These are phyloP conservation scores for Salvia rosmarinus DNA, from an alignment of 257 asterid species.

Conservation along the genomic window DNA sequence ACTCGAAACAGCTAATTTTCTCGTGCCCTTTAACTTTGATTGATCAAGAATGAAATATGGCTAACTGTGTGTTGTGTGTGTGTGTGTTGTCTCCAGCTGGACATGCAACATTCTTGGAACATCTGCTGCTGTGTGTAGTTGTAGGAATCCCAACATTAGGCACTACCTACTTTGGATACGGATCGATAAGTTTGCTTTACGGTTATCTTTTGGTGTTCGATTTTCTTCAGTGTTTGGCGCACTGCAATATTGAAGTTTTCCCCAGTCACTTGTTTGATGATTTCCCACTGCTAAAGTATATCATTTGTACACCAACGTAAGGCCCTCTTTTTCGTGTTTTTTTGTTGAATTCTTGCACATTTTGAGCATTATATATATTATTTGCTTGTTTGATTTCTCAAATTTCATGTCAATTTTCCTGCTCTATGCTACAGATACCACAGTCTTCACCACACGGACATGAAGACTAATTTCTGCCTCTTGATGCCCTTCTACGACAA, in stretches of 20 bases:
- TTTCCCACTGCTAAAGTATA: conserved; percentile 62
- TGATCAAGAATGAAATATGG: not conserved
- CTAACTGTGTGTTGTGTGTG: too few species aligned
- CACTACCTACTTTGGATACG: conserved; percentile 63
- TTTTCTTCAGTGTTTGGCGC: conserved; percentile 83
- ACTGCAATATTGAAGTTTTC: conserved; percentile 75
- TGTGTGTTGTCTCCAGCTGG: conserved; percentile 63
- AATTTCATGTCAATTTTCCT: not conserved
- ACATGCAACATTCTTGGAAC: conserved; percentile 83
- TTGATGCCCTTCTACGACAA: conserved; percentile 85
- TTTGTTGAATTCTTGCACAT: not conserved
- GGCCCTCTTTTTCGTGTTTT: conserved; percentile 18
- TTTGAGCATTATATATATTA: conserved; percentile 3
- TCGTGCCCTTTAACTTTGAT: not conserved
- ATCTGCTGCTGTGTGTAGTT: conserved; percentile 60
- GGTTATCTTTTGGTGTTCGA: conserved; percentile 71
- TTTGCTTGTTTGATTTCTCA: not conserved
- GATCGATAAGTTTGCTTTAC: conserved; percentile 68
- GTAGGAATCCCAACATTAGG: conserved; percentile 77
- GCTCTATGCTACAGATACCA: conserved; percentile 65
- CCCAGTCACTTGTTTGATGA: conserved; percentile 53
- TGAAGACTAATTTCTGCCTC: conserved; percentile 80
- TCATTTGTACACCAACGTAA: conserved; percentile 84
- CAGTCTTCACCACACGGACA: conserved; percentile 68
- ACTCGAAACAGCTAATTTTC: not conserved